Evolutionary conservation across 768 basidiomycete genomes (phyloP).

Genomic region (Boletus rubropictus): DNA sequence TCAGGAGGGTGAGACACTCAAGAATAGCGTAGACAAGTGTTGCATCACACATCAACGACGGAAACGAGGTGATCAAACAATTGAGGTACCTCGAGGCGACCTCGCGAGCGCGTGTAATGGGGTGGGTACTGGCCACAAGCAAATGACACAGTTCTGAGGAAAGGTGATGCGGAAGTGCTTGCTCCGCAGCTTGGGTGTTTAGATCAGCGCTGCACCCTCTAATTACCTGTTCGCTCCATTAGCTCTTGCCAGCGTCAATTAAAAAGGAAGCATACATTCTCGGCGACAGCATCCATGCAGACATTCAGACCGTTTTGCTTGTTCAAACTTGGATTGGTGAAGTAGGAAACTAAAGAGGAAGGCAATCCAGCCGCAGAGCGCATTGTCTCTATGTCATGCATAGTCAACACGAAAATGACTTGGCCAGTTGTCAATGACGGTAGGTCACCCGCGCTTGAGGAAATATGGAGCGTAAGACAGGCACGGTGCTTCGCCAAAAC

Average conservation of each 20-base stretch:
- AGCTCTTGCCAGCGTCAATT: not conserved
- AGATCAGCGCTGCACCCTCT: slow-evolving; percentile 67
- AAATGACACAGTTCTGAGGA: slow-evolving; percentile 71
- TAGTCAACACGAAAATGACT: slow-evolving; percentile 75
- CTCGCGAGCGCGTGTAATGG: slow-evolving; percentile 74
- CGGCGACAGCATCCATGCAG: slow-evolving; percentile 83
- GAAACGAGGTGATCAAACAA: slow-evolving; percentile 83
- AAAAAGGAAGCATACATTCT: slow-evolving; percentile 50
- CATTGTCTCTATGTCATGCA: slow-evolving; percentile 86
- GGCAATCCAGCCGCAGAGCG: slow-evolving; percentile 75
- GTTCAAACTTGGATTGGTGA: slow-evolving; percentile 82
- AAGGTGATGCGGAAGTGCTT: slow-evolving; percentile 64
- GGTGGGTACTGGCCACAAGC: slow-evolving; percentile 74
- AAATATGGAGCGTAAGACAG: slow-evolving; percentile 58
- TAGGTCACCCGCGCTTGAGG: slow-evolving; percentile 61
- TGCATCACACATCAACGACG: slow-evolving; percentile 89
- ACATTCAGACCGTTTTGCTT: slow-evolving; percentile 55
- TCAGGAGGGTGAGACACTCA: slow-evolving; percentile 84
- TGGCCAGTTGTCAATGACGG: slow-evolving; percentile 75
- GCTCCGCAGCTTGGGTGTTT: slow-evolving; percentile 69
- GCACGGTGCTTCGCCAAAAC: slow-evolving; percentile 64
- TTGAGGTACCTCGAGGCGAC: slow-evolving; percentile 80
- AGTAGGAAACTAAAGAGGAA: slow-evolving; percentile 80
- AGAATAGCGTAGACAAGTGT: slow-evolving; percentile 83
- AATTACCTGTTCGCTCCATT: slow-evolving; percentile 55